phyloP scores from a whole-genome alignment of 495 filamentous ascomycete genomes.

The Hamigera avellanea region DNA sequence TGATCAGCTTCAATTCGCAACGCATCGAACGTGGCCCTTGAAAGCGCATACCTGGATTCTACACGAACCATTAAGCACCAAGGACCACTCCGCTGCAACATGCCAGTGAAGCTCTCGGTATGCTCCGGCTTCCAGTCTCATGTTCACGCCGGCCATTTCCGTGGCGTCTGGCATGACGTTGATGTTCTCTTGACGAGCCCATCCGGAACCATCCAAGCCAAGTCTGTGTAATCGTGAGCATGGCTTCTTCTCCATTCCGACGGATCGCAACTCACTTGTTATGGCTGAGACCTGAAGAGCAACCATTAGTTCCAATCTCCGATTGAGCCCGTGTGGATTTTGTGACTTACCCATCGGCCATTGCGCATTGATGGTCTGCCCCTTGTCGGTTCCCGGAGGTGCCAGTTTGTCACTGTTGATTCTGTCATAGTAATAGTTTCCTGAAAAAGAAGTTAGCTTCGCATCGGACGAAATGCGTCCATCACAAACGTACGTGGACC shows the following conservation, averaged over 20 bases:
- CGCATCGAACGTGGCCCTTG: too few relatives aligned
- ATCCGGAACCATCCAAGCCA: conserved; percentile 48
- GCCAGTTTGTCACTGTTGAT: conserved; percentile 56
- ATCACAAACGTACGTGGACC: conserved; percentile 38
- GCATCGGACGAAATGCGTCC: background rate
- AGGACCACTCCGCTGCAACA: conserved; percentile 53
- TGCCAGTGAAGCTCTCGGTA: conserved; percentile 71
- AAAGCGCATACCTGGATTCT: conserved; percentile 37
- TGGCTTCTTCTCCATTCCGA: background rate
- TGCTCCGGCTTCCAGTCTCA: conserved; percentile 54
- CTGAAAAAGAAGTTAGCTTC: conserved; percentile 12
- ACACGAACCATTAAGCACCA: conserved; percentile 54
- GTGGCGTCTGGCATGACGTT: conserved; percentile 51
- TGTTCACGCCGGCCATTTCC: conserved; percentile 67
- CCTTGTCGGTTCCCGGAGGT: conserved; percentile 54
- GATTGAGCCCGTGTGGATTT: background rate
- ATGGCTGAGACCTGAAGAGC: conserved; percentile 38
- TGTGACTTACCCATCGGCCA: conserved; percentile 50
- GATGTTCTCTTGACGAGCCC: conserved; percentile 57
- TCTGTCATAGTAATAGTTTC: conserved; percentile 47
- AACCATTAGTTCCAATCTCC: background rate
- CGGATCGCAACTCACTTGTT: conserved; percentile 25
- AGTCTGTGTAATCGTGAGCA: conserved; percentile 18
- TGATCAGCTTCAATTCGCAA: background rate
- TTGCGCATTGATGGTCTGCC: conserved; percentile 51